Evolutionary conservation across 306 rosid genomes (phyloP).

Genomic region (Lupinus albus): DNA sequence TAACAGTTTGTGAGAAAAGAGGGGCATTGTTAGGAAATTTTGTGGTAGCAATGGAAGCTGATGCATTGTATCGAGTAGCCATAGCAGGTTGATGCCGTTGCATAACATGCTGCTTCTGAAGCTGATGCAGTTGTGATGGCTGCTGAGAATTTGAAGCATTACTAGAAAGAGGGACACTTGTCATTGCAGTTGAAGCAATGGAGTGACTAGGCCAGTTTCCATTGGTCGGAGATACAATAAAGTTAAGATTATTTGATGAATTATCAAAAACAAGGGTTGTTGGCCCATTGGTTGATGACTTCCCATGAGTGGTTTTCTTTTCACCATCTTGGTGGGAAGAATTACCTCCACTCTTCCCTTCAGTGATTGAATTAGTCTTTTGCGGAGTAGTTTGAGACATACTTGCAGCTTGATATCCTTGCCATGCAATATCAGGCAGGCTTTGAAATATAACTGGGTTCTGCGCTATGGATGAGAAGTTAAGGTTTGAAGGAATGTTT

Average conservation of each 20-base stretch:
- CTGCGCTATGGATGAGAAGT: slow-evolving; percentile 53
- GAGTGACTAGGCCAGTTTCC: slow-evolving; percentile 58
- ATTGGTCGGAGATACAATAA: slow-evolving; percentile 48
- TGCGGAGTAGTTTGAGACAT: slow-evolving; percentile 51
- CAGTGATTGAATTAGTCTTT: slow-evolving; percentile 48
- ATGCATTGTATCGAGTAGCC: slow-evolving; percentile 40
- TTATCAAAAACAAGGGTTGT: slow-evolving; percentile 69
- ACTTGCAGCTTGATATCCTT: slow-evolving; percentile 55
- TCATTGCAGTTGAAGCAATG: slow-evolving; percentile 42
- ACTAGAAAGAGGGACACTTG: slow-evolving; percentile 45
- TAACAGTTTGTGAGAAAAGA: slow-evolving; percentile 48
- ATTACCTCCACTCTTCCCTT: slow-evolving; percentile 51
- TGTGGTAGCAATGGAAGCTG: slow-evolving; percentile 36
- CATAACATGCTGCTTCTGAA: slow-evolving; percentile 53
- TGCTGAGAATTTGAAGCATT: slow-evolving; percentile 58
- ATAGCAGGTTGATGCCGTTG: slow-evolving; percentile 54
- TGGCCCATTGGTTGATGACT: slow-evolving; percentile 51
- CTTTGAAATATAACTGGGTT: slow-evolving; percentile 54
- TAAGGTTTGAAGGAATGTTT: slow-evolving; percentile 53
- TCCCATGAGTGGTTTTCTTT: slow-evolving; percentile 53
- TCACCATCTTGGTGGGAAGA: slow-evolving; percentile 51
- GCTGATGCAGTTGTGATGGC: slow-evolving; percentile 50
- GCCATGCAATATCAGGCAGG: slow-evolving; percentile 54
- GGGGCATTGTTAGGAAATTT: slow-evolving; percentile 50
- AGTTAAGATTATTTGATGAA: slow-evolving; percentile 64